Base-by-base conservation (phyloP, 2,329 filamentous ascomycete species). In the Stagonosporopsis rhizophila region DNA sequence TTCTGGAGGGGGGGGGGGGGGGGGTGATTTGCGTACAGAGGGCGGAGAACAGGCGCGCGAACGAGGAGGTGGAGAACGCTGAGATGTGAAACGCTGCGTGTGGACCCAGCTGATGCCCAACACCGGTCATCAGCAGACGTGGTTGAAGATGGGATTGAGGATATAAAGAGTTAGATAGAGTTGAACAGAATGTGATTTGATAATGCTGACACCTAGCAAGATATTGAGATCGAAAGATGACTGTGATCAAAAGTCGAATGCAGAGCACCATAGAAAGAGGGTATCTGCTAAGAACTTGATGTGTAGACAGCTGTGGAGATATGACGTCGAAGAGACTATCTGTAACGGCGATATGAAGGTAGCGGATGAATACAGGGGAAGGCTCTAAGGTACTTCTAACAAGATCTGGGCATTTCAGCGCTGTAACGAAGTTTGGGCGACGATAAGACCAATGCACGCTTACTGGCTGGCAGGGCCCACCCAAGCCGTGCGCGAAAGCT, bases 121-220 rank as follows among this genome's bases (percentile, higher is more conserved):
- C 79, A 28, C 79, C 79, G 17, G 79, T 79, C 78, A 81, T 77
- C n/a, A 78, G 67, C 38, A 81, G 73, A 37, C 75, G 70, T 6
- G 78, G 78, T 42, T 70, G 65, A 0, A 39, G 57, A 15, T 58
- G 55, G 42, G 55, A 34, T 20, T 57, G 50, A 19, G 67, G 62
- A 32, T 68, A 69, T 7, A 44, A 17, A 1, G 56, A 44, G 6
- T n/a, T n/a, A n/a, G n/a, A n/a, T n/a, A n/a, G n/a, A n/a, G n/a
- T n/a, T n/a, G n/a, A n/a, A n/a, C n/a, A n/a, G n/a, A n/a, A n/a
- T 77, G 77, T 25, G 77, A 77, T 20, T 69, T 70, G 7, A 80
- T 63, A 27, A 80, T 74, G 34, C 68, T 74, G 17, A 81, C 62
- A 22, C 78, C 76, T 15, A 79, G 71, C 12, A 77, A 62, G 23